These are phyloP conservation scores for Penicillium psychrosexuale DNA, from an alignment of 2,329 filamentous ascomycete species.

Conservation along the genomic window DNA sequence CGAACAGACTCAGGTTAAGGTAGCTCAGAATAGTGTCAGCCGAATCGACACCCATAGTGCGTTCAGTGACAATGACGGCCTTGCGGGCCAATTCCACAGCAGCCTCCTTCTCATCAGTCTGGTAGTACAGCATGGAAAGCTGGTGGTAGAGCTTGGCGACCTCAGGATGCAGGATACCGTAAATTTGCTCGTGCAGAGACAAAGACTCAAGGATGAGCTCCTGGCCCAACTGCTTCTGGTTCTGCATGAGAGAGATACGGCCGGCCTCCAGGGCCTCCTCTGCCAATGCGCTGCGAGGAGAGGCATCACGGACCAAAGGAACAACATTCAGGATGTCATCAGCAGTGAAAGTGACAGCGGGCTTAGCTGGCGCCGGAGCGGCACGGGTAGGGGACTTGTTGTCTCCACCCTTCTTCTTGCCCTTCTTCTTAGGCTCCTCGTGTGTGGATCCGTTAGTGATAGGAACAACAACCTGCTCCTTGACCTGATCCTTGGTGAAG, in stretches of 20 bases:
- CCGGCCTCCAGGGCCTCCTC: conserved; percentile 96
- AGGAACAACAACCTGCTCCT: conserved; percentile 32
- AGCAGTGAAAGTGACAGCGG: conserved; percentile 65
- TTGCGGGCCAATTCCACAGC: conserved; percentile 95
- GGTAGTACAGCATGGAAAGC: conserved; percentile 92
- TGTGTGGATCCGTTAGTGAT: conserved; percentile 38
- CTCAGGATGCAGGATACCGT: conserved; percentile 94
- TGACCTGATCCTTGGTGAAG: conserved; percentile 55
- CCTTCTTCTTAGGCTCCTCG: conserved; percentile 51
- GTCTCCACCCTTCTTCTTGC: conserved; percentile 55
- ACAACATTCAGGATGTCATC: conserved; percentile 91
- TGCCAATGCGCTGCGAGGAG: conserved; percentile 82
- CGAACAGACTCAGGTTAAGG: conserved; percentile 89
- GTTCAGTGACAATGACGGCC: conserved; percentile 91
- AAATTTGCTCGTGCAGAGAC: conserved; percentile 96
- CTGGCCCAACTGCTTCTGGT: conserved; percentile 92
- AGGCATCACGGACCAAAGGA: conserved; percentile 92
- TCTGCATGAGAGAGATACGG: conserved; percentile 90
- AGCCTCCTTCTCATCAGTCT: conserved; percentile 94
- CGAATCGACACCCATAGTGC: conserved; percentile 89
- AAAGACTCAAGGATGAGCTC: conserved; percentile 94
- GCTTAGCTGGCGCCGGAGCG: conserved; percentile 44
- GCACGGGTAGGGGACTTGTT: conserved; percentile 47
- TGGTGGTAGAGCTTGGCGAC: conserved; percentile 94
- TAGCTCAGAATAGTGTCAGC: conserved; percentile 93